phyloP scores from a whole-genome alignment of 208 protist species.

The Borovskyia barvae region DNA sequence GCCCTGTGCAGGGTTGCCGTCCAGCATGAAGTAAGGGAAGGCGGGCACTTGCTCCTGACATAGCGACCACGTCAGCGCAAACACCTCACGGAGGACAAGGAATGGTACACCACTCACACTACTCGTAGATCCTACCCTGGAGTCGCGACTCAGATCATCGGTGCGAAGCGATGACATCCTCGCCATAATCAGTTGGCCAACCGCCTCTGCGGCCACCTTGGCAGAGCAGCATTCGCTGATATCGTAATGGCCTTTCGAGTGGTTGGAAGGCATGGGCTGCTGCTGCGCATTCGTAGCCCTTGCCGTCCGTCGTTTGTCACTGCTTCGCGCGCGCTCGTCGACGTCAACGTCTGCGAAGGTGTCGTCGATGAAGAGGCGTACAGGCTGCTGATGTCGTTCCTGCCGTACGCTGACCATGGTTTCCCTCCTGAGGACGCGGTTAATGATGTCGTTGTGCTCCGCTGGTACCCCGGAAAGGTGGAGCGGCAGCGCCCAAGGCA shows the following conservation, averaged over 20 bases:
- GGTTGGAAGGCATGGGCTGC: not conserved
- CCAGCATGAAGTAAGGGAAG: slow-evolving; percentile 73
- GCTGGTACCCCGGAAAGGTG: slow-evolving; percentile 22
- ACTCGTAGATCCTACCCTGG: slow-evolving; percentile 7
- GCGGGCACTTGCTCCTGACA: slow-evolving; percentile 57
- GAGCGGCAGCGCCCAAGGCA: slow-evolving; percentile 22
- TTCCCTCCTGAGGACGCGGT: slow-evolving; percentile 25
- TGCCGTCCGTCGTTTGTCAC: not conserved
- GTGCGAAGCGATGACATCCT: slow-evolving; percentile 18
- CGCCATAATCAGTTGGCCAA: slow-evolving; percentile 33
- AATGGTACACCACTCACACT: slow-evolving; percentile 29
- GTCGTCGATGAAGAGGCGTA: slow-evolving; percentile 13
- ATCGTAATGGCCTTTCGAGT: slow-evolving; percentile 7
- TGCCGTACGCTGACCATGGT: slow-evolving; percentile 5
- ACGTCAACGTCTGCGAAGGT: not conserved
- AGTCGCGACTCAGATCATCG: slow-evolving; percentile 19
- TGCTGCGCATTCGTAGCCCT: not conserved
- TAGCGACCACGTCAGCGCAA: slow-evolving; percentile 49
- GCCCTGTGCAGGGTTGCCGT: slow-evolving; percentile 33
- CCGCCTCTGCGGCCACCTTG: slow-evolving; percentile 31
- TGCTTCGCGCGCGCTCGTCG: not conserved
- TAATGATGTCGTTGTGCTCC: slow-evolving; percentile 25
- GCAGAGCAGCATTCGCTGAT: slow-evolving; percentile 13
- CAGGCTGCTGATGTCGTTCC: slow-evolving; percentile 14
- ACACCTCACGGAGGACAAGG: slow-evolving; percentile 32